Conservation (phyloP, 1,139 yeast species). For the Pichia sp. region DNA sequence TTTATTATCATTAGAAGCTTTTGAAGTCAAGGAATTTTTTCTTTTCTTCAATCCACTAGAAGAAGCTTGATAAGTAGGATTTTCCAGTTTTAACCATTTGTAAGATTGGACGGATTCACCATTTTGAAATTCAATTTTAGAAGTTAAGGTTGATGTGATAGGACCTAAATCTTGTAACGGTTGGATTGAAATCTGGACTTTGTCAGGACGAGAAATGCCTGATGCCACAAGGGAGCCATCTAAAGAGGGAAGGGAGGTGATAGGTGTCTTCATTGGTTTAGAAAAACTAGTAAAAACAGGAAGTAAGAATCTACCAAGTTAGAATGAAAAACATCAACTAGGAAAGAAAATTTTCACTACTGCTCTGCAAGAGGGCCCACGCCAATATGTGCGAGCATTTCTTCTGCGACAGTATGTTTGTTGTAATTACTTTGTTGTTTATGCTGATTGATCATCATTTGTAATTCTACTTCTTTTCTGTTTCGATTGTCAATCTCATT, state of each 20-base stretch:
- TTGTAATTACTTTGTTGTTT: conserved; percentile 22
- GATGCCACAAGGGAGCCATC: conserved; percentile 20
- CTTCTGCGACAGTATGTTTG: conserved; percentile 74
- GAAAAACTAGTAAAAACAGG: background rate
- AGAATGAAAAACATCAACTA: background rate
- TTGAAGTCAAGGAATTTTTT: conserved; percentile 1
- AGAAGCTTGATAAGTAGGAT: background rate
- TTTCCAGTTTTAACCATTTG: conserved; percentile 23
- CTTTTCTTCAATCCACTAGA: background rate
- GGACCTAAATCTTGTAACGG: conserved; percentile 16
- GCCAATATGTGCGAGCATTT: conserved; percentile 69
- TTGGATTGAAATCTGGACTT: conserved; percentile 27
- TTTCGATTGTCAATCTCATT: conserved; percentile 71
- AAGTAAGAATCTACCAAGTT: background rate
- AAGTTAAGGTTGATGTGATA: conserved; percentile 2
- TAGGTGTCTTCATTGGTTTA: conserved; percentile 11
- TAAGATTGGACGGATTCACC: conserved; percentile 25
- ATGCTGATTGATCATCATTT: conserved; percentile 1
- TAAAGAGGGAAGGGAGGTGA: conserved; percentile 9
- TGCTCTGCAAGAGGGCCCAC: conserved; percentile 63
- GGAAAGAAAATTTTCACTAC: background rate
- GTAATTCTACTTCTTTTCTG: conserved; percentile 67
- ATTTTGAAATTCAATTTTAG: conserved; percentile 27
- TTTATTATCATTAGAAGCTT: background rate
- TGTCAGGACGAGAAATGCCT: conserved; percentile 23